Evolutionary conservation across 148 eudicot genomes (phyloP).

Genomic region (Rhododendron simsii): DNA sequence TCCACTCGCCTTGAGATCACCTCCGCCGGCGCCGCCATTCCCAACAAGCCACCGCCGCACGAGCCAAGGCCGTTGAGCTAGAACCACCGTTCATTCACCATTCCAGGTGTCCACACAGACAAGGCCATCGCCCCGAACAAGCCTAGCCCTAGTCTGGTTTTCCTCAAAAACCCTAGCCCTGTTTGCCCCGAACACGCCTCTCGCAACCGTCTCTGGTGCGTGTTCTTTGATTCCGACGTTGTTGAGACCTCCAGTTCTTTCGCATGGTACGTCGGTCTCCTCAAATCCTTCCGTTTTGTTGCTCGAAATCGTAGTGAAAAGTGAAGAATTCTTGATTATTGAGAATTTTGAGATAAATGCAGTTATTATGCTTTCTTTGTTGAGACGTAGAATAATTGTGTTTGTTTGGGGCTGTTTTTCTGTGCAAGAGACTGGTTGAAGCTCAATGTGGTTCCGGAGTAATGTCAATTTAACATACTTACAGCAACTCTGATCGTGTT

Average conservation of each 20-base stretch:
- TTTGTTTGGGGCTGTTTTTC: background rate
- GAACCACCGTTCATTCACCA: no score
- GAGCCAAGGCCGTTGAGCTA: no score
- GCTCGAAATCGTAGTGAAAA: background rate
- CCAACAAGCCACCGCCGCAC: no score
- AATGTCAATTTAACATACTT: background rate
- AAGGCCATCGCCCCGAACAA: no score
- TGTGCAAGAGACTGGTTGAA: background rate
- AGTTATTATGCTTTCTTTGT: background rate
- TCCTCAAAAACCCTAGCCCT: conserved; percentile 51
- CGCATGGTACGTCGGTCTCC: conserved; percentile 36
- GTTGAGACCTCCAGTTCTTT: conserved; percentile 33
- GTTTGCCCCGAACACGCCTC: conserved; percentile 28
- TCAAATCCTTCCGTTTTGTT: background rate
- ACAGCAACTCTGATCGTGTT: background rate
- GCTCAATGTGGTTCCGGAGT: background rate
- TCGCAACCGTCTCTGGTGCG: conserved; percentile 60
- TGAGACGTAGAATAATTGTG: no score
- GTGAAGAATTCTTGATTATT: background rate
- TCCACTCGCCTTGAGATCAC: no score
- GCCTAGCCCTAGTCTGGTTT: background rate
- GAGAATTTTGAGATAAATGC: background rate
- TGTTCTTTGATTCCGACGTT: conserved; percentile 62
- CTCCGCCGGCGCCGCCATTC: no score
- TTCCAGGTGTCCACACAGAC: no score